Evolutionary conservation across 2,329 filamentous ascomycete species (phyloP).

Genomic region (Macroventuria anomochaeta): DNA sequence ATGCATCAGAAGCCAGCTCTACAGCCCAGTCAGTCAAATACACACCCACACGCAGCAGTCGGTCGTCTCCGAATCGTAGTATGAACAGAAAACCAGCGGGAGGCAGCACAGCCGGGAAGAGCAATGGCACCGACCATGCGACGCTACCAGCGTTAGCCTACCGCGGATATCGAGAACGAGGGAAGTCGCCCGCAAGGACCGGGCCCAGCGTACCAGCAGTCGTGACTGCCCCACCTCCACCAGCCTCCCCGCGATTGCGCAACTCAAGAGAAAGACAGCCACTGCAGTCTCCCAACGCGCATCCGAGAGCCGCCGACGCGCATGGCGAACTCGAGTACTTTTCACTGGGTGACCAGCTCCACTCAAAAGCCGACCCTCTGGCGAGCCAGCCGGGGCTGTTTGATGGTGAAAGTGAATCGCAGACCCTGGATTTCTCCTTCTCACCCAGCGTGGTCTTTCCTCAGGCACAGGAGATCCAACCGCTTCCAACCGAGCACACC

Average conservation of each 20-base stretch:
- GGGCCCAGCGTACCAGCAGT: constrained; percentile 40
- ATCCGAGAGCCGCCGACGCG: constrained; percentile 19
- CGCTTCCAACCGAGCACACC: not conserved
- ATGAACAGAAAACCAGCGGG: constrained; percentile 27
- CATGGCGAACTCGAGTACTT: constrained; percentile 38
- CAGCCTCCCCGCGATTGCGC: constrained; percentile 43
- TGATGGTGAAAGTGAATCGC: constrained; percentile 19
- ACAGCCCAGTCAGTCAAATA: constrained; percentile 44
- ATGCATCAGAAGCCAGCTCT: constrained; percentile 45
- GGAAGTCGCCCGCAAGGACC: constrained; percentile 37
- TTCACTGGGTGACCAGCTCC: constrained; percentile 18
- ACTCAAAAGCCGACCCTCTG: constrained; percentile 3
- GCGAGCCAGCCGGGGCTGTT: constrained; percentile 10
- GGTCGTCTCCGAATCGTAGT: constrained; percentile 35
- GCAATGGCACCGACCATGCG: constrained; percentile 24
- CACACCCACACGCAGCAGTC: constrained; percentile 37
- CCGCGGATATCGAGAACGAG: constrained; percentile 41
- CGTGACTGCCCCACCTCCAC: constrained; percentile 38
- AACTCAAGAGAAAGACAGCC: constrained; percentile 44
- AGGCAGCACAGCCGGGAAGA: constrained; percentile 7
- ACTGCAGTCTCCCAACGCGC: constrained; percentile 34
- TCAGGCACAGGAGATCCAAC: constrained; percentile 13
- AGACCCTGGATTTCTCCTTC: constrained; percentile 19
- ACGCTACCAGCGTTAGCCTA: constrained; percentile 40
- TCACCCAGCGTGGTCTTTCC: constrained; percentile 10